Evolutionary conservation across 2,329 filamentous ascomycete species (phyloP).

Genomic region (Pseudodiploospora longispora): DNA sequence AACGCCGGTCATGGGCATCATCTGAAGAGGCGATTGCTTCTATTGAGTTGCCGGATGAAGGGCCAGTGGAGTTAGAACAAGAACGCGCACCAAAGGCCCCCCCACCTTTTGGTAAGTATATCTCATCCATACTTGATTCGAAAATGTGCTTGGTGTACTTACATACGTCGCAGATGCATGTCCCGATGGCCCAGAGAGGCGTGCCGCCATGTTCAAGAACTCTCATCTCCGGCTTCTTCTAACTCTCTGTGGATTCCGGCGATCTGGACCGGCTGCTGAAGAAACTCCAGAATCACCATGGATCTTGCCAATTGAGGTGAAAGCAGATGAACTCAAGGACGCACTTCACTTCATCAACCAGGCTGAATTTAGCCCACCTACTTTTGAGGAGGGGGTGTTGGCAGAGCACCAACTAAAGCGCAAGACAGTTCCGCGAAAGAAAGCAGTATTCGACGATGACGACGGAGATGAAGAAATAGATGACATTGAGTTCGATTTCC

Average conservation of each 20-base stretch:
- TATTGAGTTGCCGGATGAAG: slow-evolving; percentile 25
- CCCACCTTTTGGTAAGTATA: slow-evolving; percentile 26
- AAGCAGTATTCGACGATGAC: slow-evolving; percentile 62
- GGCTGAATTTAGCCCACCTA: slow-evolving; percentile 69
- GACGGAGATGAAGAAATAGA: slow-evolving; percentile 49
- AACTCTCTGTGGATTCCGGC: slow-evolving; percentile 63
- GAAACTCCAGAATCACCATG: slow-evolving; percentile 71
- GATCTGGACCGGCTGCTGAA: slow-evolving; percentile 44
- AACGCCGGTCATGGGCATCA: slow-evolving; percentile 71
- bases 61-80: slow-evolving; percentile 20
- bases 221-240: slow-evolving; percentile 79
- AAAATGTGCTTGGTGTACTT: slow-evolving; percentile 15
- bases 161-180: slow-evolving; percentile 41
- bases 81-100: slow-evolving; percentile 20
- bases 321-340: slow-evolving; percentile 58
- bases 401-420: slow-evolving; percentile 75
- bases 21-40: slow-evolving; percentile 52
- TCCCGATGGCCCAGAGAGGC: slow-evolving; percentile 57
- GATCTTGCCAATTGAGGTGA: slow-evolving; percentile 62
- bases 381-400: slow-evolving; percentile 64
- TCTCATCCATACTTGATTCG: not conserved
- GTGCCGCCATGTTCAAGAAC: slow-evolving; percentile 79
- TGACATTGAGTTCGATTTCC: slow-evolving; percentile 56
- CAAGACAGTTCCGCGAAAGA: slow-evolving; percentile 49
- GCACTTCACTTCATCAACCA: slow-evolving; percentile 65